Percentiles rank a stretch among this genome's conserved stretches.
Conservation (phyloP, 2,329 filamentous ascomycete genomes). For the Hypomyces perniciosus region DNA sequence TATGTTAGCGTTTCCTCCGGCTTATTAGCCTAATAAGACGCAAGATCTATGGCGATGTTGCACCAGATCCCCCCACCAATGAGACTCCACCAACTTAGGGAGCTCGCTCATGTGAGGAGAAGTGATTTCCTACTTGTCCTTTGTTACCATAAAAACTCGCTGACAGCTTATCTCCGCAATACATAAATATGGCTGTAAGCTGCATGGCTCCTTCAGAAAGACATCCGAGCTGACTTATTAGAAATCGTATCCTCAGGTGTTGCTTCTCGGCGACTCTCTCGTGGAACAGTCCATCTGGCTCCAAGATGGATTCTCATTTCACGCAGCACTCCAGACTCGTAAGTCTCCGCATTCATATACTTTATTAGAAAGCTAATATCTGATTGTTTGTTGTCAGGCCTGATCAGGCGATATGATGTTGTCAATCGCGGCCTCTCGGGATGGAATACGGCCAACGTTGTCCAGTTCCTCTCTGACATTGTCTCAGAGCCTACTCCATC, state of each 20-base stretch:
- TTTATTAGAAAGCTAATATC: neutral
- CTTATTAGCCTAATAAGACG: no score
- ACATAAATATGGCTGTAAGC: conserved; percentile 19
- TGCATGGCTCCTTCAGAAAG: neutral
- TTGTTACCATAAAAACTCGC: neutral
- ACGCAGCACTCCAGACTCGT: conserved; percentile 65
- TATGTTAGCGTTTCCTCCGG: no score
- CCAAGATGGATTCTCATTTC: conserved; percentile 66
- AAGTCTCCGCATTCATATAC: conserved; percentile 23
- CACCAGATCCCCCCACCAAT: neutral
- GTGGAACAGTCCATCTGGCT: conserved; percentile 62
- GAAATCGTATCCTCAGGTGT: conserved; percentile 61
- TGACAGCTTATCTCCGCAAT: neutral
- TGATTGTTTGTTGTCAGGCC: conserved; percentile 46
- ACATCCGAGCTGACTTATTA: conserved; percentile 17
- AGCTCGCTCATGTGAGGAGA: neutral
- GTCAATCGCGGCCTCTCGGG: conserved; percentile 84
- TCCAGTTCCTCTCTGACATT: conserved; percentile 62
- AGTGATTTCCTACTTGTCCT: neutral
- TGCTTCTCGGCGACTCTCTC: conserved; percentile 89
- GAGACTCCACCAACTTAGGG: neutral
- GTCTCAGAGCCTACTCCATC: conserved; percentile 58
- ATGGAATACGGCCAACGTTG: conserved; percentile 72
- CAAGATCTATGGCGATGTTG: no score
- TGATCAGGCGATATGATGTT: conserved; percentile 73